These are phyloP conservation scores for Arabidopsis hybrid DNA, from an alignment of 441 rosid species.

Conservation along the genomic window DNA sequence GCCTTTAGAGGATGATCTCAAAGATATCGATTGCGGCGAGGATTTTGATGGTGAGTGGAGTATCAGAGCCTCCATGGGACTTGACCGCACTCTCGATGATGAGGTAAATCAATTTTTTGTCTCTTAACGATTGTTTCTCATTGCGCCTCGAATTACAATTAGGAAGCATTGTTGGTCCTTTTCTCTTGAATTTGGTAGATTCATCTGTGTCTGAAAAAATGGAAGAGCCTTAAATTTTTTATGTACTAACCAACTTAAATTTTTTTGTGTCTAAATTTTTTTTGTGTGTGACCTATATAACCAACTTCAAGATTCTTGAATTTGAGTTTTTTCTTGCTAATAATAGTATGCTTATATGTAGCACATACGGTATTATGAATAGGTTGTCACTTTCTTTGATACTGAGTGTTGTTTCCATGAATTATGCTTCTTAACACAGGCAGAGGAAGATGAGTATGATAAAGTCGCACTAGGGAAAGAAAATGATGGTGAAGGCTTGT, in stretches of 20 bases:
- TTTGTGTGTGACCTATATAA: too few species aligned
- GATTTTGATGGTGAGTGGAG: slow-evolving; percentile 55
- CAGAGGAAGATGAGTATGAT: slow-evolving; percentile 66
- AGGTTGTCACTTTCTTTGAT: background rate
- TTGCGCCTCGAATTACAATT: background rate
- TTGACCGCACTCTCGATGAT: slow-evolving; percentile 71
- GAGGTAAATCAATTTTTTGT: slow-evolving; percentile 51
- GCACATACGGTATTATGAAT: background rate
- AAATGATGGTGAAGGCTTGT: slow-evolving; percentile 43
- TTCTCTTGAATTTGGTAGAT: background rate
- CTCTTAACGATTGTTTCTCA: background rate
- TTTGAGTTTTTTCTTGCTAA: background rate
- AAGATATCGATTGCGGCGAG: slow-evolving; percentile 25
- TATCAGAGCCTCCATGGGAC: slow-evolving; percentile 67
- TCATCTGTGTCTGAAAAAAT: slow-evolving; percentile 6
- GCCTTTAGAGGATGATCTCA: slow-evolving; percentile 36
- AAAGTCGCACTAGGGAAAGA: slow-evolving; percentile 58
- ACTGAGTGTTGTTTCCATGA: background rate
- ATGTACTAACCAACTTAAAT: too few species aligned
- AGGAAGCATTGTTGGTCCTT: slow-evolving; percentile 7
- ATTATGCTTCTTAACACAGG: slow-evolving; percentile 41
- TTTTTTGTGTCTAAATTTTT: too few species aligned
- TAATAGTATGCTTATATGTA: background rate
- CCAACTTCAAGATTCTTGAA: background rate
- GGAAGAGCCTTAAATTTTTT: too few species aligned